Conservation (phyloP, 805 yeast genomes). For the Teunomyces tritomae region DNA sequence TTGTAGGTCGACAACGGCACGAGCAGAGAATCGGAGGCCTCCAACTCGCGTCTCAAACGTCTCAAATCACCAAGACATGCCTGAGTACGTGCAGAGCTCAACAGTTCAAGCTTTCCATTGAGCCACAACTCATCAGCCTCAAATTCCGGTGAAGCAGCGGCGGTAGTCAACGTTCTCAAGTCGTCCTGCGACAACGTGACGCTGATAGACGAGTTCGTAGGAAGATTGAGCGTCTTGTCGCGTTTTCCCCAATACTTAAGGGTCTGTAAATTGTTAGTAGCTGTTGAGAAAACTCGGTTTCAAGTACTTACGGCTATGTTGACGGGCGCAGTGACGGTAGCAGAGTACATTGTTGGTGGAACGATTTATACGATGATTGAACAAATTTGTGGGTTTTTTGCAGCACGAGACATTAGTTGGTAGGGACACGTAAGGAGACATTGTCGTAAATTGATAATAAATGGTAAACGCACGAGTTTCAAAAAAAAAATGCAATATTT, state of each 20-base stretch:
- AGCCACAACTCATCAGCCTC: slow-evolving; percentile 72
- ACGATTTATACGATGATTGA: neutral
- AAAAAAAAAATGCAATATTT: neutral
- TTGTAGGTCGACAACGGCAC: slow-evolving; percentile 64
- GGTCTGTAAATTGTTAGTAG: slow-evolving; percentile 46
- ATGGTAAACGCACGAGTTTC: too few species aligned
- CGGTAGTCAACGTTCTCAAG: slow-evolving; percentile 88
- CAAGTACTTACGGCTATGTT: slow-evolving; percentile 63
- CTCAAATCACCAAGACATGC: slow-evolving; percentile 80
- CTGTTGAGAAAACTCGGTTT: slow-evolving; percentile 15
- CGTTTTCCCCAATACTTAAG: slow-evolving; percentile 99
- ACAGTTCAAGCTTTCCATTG: slow-evolving; percentile 78
- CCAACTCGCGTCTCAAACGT: slow-evolving; percentile 59
- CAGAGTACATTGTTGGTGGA: slow-evolving; percentile 45
- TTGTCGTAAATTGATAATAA: neutral
- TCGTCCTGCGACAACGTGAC: slow-evolving; percentile 92
- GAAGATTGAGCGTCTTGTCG: slow-evolving; percentile 81
- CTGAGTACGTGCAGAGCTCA: slow-evolving; percentile 59
- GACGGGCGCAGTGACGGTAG: slow-evolving; percentile 94
- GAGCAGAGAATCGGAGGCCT: slow-evolving; percentile 48
- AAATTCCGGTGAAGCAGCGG: slow-evolving; percentile 60
- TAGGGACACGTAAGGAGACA: neutral
- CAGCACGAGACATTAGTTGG: neutral
- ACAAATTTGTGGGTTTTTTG: neutral
- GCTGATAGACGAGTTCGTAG: slow-evolving; percentile 94